Evolutionary conservation across 2,329 filamentous ascomycete genomes (phyloP).

Genomic region (Colletotrichum nymphaeae): DNA sequence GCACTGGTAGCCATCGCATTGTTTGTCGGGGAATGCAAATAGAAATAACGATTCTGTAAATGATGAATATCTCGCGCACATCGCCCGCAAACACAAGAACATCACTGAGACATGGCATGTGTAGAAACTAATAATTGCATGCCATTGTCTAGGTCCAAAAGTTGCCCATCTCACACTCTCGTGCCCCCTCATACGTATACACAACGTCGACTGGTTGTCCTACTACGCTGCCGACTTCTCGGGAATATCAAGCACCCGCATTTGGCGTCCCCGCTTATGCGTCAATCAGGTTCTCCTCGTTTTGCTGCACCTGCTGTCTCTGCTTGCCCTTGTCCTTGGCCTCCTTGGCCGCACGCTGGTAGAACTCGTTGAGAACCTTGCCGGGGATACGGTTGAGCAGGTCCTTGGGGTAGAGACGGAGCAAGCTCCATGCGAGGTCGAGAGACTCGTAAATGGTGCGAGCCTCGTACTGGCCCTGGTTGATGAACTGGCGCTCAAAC

Average conservation of each 20-base stretch:
- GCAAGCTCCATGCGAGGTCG: conserved; percentile 94
- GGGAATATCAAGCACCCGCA: conserved; percentile 24
- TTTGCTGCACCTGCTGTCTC: conserved; percentile 56
- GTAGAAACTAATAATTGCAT: conserved; percentile 33
- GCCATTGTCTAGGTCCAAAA: conserved; percentile 35
- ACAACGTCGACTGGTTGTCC: conserved; percentile 26
- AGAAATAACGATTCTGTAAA: background rate
- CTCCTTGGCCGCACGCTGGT: conserved; percentile 74
- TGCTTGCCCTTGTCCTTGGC: conserved; percentile 73
- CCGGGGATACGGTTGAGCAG: conserved; percentile 93
- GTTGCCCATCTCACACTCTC: conserved; percentile 9
- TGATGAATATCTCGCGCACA: background rate
- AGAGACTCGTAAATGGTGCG: conserved; percentile 93
- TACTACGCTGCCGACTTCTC: conserved; percentile 17
- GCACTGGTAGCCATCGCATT: background rate
- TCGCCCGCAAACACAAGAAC: conserved; percentile 17
- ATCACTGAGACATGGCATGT: conserved; percentile 12
- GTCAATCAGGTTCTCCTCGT: conserved; percentile 71
- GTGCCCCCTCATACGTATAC: conserved; percentile 33
- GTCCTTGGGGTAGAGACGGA: conserved; percentile 98
- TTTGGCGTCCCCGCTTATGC: conserved; percentile 50
- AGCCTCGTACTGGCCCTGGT: conserved; percentile 91
- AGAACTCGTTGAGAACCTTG: conserved; percentile 86
- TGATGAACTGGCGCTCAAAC: conserved; percentile 96
- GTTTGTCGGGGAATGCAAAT: background rate